A percentile compares a stretch with the other conserved stretches of the same genome.
Conservation (phyloP, 352 stramenopile genomes). For the Globisporangium ultimum region DNA sequence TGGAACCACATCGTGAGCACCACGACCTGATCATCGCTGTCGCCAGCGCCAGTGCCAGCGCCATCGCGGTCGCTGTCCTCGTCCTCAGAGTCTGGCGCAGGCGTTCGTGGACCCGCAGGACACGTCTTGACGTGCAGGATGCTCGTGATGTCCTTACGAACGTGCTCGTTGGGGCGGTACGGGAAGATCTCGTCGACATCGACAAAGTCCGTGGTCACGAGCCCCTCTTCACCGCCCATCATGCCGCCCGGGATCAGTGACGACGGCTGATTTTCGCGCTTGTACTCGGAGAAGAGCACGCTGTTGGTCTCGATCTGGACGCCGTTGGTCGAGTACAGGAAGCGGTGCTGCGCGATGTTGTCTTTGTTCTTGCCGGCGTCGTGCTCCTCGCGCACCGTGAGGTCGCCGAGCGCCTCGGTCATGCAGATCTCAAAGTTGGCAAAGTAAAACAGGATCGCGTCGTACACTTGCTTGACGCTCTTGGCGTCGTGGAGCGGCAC, state of each 20-base stretch:
- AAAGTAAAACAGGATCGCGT: conserved; percentile 12
- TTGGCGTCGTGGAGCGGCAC: conserved; percentile 7
- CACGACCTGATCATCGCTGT: conserved; percentile 5
- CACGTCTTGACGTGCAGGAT: conserved; percentile 2
- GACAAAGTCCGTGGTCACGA: conserved; percentile 10
- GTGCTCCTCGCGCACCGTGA: conserved; percentile 13
- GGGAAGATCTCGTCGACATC: conserved; percentile 10
- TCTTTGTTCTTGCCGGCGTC: neutral
- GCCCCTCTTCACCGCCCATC: conserved; percentile 1
- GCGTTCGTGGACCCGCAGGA: neutral
- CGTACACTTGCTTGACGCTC: conserved; percentile 14
- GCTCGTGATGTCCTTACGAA: conserved; percentile 10
- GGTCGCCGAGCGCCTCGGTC: conserved; percentile 6
- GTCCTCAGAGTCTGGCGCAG: neutral
- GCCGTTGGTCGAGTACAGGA: conserved; percentile 1
- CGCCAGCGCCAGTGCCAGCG: too few species aligned
- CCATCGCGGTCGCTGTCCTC: neutral
- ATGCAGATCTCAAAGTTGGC: conserved; percentile 13
- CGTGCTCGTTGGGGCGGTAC: conserved; percentile 9
- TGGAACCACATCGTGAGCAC: conserved; percentile 38
- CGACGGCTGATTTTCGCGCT: neutral
- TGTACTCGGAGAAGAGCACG: conserved; percentile 15
- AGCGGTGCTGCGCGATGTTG: conserved; percentile 6
- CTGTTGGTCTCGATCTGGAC: conserved; percentile 8
- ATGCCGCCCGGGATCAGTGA: neutral